Conservation (phyloP, 2,329 filamentous ascomycete species). For the Knufia petricola region DNA sequence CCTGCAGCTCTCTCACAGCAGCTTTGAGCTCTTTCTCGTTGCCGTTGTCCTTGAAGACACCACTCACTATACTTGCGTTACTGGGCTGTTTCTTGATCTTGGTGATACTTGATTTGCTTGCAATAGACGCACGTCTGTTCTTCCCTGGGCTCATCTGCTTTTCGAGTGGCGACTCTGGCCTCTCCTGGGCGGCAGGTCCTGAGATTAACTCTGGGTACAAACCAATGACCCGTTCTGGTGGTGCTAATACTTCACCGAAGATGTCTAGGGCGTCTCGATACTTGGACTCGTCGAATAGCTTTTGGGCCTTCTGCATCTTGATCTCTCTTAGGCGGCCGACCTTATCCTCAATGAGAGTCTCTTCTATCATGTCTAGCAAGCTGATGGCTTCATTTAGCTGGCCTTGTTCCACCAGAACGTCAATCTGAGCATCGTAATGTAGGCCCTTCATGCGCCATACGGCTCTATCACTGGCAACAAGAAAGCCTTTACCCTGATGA, state of each 20-base stretch:
- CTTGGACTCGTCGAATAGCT: slow-evolving; percentile 69
- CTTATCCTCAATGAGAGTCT: slow-evolving; percentile 80
- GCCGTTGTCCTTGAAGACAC: slow-evolving; percentile 15
- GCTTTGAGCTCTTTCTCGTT: slow-evolving; percentile 72
- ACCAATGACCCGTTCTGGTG: slow-evolving; percentile 76
- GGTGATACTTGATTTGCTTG: slow-evolving; percentile 7
- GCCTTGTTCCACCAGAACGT: slow-evolving; percentile 63
- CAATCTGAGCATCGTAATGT: slow-evolving; percentile 81
- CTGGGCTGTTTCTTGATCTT: slow-evolving; percentile 10
- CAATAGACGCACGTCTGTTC: slow-evolving; percentile 10
- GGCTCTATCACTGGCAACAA: slow-evolving; percentile 80
- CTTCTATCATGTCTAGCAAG: slow-evolving; percentile 78
- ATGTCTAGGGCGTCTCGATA: slow-evolving; percentile 81
- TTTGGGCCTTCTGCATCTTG: slow-evolving; percentile 84
- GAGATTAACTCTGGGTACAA: slow-evolving; percentile 78
- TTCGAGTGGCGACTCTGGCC: slow-evolving; percentile 5
- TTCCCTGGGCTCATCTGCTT: neutral
- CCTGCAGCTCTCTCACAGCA: slow-evolving; percentile 73
- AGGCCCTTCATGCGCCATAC: slow-evolving; percentile 96
- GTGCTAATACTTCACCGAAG: slow-evolving; percentile 81
- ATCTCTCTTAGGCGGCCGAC: slow-evolving; percentile 68
- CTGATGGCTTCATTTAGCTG: slow-evolving; percentile 88
- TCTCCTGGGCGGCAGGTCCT: slow-evolving; percentile 55
- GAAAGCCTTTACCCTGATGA: slow-evolving; percentile 89
- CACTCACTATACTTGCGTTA: slow-evolving; percentile 14